These are phyloP conservation scores for Sporothrix luriei DNA, from an alignment of 2,329 filamentous ascomycete genomes.

Conservation along the genomic window DNA sequence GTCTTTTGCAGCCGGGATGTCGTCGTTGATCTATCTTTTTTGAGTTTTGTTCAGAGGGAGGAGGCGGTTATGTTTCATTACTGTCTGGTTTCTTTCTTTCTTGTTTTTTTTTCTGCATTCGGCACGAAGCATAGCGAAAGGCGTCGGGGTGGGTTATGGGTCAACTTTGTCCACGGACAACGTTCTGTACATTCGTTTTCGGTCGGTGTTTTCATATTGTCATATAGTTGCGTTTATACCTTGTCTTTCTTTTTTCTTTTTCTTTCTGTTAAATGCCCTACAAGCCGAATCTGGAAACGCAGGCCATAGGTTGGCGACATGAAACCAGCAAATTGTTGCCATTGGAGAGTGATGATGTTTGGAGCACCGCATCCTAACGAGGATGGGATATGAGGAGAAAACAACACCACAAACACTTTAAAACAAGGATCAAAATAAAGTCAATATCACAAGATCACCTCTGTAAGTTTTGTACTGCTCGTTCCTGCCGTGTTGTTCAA, in stretches of 20 bases:
- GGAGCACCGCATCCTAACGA: neutral
- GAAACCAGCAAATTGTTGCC: neutral
- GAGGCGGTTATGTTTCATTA: too few species aligned
- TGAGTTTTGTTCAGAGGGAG: neutral
- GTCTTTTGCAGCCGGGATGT: neutral
- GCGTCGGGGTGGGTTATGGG: neutral
- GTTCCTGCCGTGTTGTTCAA: neutral
- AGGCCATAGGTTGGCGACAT: neutral
- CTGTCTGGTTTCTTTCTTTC: neutral
- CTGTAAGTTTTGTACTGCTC: neutral
- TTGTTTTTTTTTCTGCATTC: neutral
- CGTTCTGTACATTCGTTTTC: neutral
- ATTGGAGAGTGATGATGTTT: neutral
- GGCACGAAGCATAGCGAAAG: constrained; percentile 7
- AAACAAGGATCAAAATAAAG: neutral
- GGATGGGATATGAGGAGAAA: neutral
- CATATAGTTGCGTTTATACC: neutral
- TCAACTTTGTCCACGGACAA: neutral
- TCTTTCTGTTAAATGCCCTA: neutral
- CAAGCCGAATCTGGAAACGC: neutral
- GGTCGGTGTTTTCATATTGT: neutral
- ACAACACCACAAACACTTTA: neutral
- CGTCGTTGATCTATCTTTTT: neutral
- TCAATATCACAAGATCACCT: neutral
- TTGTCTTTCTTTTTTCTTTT: neutral